Base-by-base conservation (phyloP, 306 rosid genomes). In the Vigna hirtella region DNA sequence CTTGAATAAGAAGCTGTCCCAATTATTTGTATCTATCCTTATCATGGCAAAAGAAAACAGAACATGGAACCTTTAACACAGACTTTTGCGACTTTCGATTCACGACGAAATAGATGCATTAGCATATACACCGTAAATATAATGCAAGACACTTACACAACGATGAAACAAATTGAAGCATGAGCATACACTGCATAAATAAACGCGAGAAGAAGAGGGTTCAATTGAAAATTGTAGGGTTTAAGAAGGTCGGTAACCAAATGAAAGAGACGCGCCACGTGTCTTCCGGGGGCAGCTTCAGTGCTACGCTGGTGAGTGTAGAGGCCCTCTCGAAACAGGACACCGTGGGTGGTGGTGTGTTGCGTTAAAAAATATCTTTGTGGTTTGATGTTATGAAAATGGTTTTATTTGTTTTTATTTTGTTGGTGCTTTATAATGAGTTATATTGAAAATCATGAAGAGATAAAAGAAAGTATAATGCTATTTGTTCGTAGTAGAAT, bases 181-280 rank as follows among this genome's bases (percentile, higher is more conserved):
- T 65, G 40, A 18, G 52, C 36, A 72, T 72, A 45, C 16, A 45
- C 50, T 45, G 49, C 45, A 40, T 40, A 40, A 40, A 40, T 40
- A 40, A 40, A 8, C 18, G 51, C 12, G 9, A 18, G 53, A 66
- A 69, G 8, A 47, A 48, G 20, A 47, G 15, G 24, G 26, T 48
- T 68, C 43, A 24, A 47, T 45, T 47, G 57, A 68, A 68, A 14
- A n/a, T n/a, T 50, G 4, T 49, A 49, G 53, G 53, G 53, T 14
- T 50, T 50, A 6, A 1, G 9, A 13, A 75, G 80, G 14, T 50
- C 6, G 28, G 32, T 20, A 50, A 64, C 38, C 38, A 24, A 40
- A 4, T 22, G n/a, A 24, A 67, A n/a, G 12, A 53, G 38, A 43
- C 20, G 20, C 9, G 63, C 38, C 82, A 69, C 82, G 70, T 58